phyloP scores from a whole-genome alignment of 106 monocot species.

The Allium cepa region DNA sequence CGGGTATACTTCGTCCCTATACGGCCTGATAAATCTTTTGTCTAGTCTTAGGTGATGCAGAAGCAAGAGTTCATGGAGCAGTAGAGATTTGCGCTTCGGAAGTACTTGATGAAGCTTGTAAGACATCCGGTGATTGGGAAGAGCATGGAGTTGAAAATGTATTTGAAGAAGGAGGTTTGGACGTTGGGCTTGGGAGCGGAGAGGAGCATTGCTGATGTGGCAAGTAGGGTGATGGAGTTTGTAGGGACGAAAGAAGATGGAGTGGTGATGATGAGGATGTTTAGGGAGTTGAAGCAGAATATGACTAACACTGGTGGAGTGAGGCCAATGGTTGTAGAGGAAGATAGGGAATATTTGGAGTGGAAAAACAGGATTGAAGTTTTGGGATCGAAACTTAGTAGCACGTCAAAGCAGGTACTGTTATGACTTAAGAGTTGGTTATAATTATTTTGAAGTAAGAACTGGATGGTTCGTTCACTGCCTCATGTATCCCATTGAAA shows the following conservation, averaged over 20 bases:
- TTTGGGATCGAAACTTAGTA: too few relatives aligned
- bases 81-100: constrained; percentile 64
- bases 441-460: constrained; percentile 6
- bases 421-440: too few relatives aligned
- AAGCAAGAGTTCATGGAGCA: constrained; percentile 86
- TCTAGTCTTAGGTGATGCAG: constrained; percentile 94
- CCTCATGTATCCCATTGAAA: background rate
- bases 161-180: too few relatives aligned
- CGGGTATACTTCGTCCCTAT: constrained; percentile 76
- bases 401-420: too few relatives aligned
- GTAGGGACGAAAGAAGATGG: too few relatives aligned
- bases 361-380: too few relatives aligned
- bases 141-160: too few relatives aligned
- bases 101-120: constrained; percentile 67
- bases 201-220: too few relatives aligned
- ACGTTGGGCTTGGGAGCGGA: too few relatives aligned
- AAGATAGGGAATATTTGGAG: constrained; percentile 66
- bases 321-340: constrained; percentile 54
- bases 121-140: too few relatives aligned
- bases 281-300: constrained; percentile 68
- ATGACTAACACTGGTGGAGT: constrained; percentile 46
- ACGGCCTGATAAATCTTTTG: constrained; percentile 83
- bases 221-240: too few relatives aligned
- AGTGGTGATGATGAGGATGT: too few relatives aligned
- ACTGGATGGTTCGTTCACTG: background rate